Evolutionary conservation across 1,139 yeast species (phyloP), one percentile per base, ranked within the genome.

Genomic region (Lodderomyces theae): DNA sequence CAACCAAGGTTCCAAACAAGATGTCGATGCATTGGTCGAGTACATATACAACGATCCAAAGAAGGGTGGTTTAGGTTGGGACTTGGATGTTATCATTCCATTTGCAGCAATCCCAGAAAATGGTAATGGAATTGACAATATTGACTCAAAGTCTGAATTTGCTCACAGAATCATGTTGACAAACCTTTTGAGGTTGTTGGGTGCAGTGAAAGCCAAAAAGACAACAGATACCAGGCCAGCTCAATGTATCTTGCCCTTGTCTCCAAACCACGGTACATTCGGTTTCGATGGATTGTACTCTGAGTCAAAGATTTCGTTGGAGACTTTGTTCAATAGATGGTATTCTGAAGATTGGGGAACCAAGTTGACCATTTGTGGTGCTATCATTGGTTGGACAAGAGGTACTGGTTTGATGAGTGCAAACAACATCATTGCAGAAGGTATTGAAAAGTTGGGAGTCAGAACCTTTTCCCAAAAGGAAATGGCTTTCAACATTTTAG

Each of bases 161-260:
- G 97, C 98, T 47, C 98, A 92, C 72, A 85, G 98, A 72, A 86
- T 92, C 57, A 92, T 92, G 98, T 79, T 92, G 67, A 92, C 97
- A 58, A 92, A 92, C 74, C 74, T 92, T 59, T 77, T 90, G 64
- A 84, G 98, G 70, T 77, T 92, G 56, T 76, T 92, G 62, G 98
- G 98, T 69, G 80, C 80, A 54, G 87, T 92, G 57, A 90, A 92
- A 75, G 64, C 80, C 45, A 86, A 85, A 64, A 92, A 92, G 74
- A 78, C 79, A 50, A 78, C 88, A 54, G 95, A 86, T 63, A 92
- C 98, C 36, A 86, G 98, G 70, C 98, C 98, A 42, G 98, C 98
- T 50, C 97, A 92, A 74, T 95, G 89, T 54, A 80, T 92, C 55
- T 77, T 92, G 60, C 98, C 98, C 56, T 75, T 92, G 65, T 90